Percentiles rank a stretch among this genome's conserved stretches.
Conservation (phyloP, 371 early-diverging fungal species). For the Mucor racemosus region DNA sequence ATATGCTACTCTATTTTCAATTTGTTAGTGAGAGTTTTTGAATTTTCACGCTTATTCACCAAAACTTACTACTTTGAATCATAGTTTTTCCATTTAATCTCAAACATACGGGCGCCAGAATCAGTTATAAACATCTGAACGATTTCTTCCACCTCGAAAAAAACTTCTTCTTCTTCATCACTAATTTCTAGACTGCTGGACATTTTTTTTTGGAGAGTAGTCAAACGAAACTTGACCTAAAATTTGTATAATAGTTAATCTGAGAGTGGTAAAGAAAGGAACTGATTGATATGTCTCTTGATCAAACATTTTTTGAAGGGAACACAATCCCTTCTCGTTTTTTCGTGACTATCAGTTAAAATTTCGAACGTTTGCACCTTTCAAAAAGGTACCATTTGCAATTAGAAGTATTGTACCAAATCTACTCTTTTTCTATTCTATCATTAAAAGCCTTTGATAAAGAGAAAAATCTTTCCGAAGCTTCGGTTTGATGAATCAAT, state of each 20-base stretch:
- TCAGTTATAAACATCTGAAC: slow-evolving; percentile 9
- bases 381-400: neutral
- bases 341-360: neutral
- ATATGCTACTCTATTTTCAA: neutral
- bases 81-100: slow-evolving; percentile 36
- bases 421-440: no score
- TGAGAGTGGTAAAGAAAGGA: neutral
- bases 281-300: neutral
- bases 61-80: slow-evolving; percentile 23
- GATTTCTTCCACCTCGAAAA: slow-evolving; percentile 28
- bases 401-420: no score
- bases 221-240: neutral
- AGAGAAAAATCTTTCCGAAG: no score
- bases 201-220: neutral
- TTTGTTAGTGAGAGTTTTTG: neutral
- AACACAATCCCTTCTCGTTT: neutral
- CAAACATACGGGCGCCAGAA: slow-evolving; percentile 4
- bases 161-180: slow-evolving; percentile 16
- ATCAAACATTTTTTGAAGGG: neutral
- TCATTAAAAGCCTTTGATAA: no score
- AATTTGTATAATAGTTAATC: no score
- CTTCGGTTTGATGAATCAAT: no score
- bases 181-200: slow-evolving; percentile 1
- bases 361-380: neutral
- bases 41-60: neutral